Conservation (phyloP, 768 basidiomycete genomes). For the Amanita exitialis region DNA sequence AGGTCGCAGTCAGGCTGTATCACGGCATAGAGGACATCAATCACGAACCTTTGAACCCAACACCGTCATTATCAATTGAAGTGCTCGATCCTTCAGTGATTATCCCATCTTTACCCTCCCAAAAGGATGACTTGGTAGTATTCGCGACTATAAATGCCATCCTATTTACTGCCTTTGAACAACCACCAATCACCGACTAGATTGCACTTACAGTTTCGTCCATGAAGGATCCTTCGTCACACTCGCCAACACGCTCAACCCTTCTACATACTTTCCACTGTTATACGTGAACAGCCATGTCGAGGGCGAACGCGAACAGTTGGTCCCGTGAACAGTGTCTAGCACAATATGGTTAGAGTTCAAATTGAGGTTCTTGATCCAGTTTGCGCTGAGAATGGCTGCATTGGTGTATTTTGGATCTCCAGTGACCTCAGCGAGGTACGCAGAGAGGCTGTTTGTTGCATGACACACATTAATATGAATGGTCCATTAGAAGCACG, state of each 20-base stretch:
- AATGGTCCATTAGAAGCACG: neutral
- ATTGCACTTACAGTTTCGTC: slow-evolving; percentile 26
- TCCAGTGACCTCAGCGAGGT: slow-evolving; percentile 34
- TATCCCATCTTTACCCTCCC: slow-evolving; percentile 39
- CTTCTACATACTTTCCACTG: slow-evolving; percentile 43
- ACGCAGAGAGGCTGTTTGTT: slow-evolving; percentile 32
- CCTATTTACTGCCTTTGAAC: neutral
- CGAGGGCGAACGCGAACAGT: slow-evolving; percentile 35
- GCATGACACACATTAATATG: neutral
- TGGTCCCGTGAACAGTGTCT: slow-evolving; percentile 34
- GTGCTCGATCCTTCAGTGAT: slow-evolving; percentile 41
- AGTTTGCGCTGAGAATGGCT: slow-evolving; percentile 34
- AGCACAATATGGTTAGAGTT: slow-evolving; percentile 31
- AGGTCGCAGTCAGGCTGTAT: neutral
- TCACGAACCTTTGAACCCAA: slow-evolving; percentile 40
- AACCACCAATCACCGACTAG: neutral
- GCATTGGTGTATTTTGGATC: slow-evolving; percentile 35
- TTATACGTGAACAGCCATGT: slow-evolving; percentile 46
- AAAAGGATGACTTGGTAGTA: slow-evolving; percentile 30
- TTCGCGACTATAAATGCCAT: neutral
- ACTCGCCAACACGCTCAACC: slow-evolving; percentile 31
- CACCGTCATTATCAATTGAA: slow-evolving; percentile 30
- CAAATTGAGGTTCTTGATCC: slow-evolving; percentile 37
- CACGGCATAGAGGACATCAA: neutral
- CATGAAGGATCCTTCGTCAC: slow-evolving; percentile 32